Base-by-base conservation (phyloP, 1,284 basidiomycete genomes). In the Thecaphora thlaspeos region DNA sequence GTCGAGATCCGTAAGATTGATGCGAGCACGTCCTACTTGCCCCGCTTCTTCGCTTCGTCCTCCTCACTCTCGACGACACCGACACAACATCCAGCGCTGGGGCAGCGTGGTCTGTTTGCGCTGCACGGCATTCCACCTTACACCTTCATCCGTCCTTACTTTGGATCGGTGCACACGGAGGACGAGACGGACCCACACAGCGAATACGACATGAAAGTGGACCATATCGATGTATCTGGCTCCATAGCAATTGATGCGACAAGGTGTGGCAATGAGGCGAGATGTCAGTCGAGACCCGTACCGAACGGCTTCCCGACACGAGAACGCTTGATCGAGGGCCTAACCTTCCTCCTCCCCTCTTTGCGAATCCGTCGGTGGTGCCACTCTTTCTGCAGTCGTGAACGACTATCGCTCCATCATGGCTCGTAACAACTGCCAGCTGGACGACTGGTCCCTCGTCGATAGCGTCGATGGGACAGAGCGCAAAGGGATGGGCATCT, bases 191-290 rank as follows among this genome's bases (percentile, higher is more conserved):
- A 34, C 17, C 32, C 32, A 17, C 10, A 40, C 17, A 40, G 21
- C 17, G 10, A 40, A 19, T 17, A 21, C 39, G 39, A 40, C 39
- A 40, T 40, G 39, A 40, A 40, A 19, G 18, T 40, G 12, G 39
- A 40, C 9, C 15, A 40, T 19, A 21, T 8, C 10, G 9, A 12
- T 10, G 39, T 14, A 10, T 19, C 18, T n/a, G 39, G 39, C 39
- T 21, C 17, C 39, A 21, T n/a, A 9, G 9, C 17, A 10, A n/a
- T 40, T 19, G 39, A 40, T 19, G 39, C 17, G 18, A 40, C 39
- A 40, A n/a, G 18, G 15, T 65, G 84, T 79, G 92, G 92, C 19
- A 94, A 91, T 78, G 89, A 91, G 72, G 87, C 70, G 2, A 49
- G 71, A n/a, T 73, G n/a, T n/a, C n/a, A n/a, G n/a, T n/a, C n/a